Evolutionary conservation across 2,329 filamentous ascomycete species (phyloP).

Genomic region (Colletotrichum trifolii): DNA sequence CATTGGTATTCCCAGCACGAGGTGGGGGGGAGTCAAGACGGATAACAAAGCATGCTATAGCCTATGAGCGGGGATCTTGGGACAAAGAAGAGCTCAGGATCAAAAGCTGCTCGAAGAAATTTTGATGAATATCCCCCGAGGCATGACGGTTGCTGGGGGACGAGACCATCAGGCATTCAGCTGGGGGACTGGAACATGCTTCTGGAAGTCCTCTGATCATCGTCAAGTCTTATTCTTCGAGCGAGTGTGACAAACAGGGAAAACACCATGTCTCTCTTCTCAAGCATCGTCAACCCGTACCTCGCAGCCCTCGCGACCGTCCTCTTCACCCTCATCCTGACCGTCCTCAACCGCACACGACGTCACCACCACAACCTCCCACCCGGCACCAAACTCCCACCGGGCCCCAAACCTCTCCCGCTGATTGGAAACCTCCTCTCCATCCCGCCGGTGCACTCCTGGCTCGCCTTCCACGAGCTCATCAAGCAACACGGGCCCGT

Average conservation of each 20-base stretch:
- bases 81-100: constrained; percentile 22
- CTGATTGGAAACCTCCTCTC: constrained; percentile 48
- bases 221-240: not conserved
- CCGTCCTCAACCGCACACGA: constrained; percentile 1
- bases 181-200: not conserved
- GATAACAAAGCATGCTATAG: not conserved
- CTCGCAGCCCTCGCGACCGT: constrained; percentile 11
- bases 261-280: not conserved
- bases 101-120: constrained; percentile 4
- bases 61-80: constrained; percentile 10
- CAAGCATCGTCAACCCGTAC: constrained; percentile 13
- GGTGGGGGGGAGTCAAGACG: constrained; percentile 19
- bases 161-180: not conserved
- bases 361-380: constrained; percentile 8
- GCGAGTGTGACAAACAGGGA: not conserved
- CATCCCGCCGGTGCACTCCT: constrained; percentile 49
- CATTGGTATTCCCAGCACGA: constrained; percentile 4
- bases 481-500: constrained; percentile 51
- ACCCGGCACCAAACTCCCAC: constrained; percentile 27
- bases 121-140: not conserved
- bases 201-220: not conserved
- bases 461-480: constrained; percentile 54
- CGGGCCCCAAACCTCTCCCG: constrained; percentile 28
- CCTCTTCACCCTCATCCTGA: constrained; percentile 12
- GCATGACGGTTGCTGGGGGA: not conserved